Conservation (phyloP, 768 basidiomycete genomes). For the Crassisporium funariophilum region DNA sequence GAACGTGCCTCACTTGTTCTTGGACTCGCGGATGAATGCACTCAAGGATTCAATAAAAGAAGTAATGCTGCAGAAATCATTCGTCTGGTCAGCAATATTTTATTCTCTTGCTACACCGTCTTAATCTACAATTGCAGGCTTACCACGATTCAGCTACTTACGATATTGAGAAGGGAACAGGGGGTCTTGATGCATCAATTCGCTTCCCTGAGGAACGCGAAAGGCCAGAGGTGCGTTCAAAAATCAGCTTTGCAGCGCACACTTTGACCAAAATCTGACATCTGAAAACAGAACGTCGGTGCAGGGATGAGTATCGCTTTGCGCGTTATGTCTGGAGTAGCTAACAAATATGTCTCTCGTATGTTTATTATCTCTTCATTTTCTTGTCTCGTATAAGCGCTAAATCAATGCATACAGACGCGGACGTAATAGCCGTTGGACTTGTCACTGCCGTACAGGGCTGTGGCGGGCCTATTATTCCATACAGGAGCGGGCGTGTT, state of each 20-base stretch:
- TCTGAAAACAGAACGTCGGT: slow-evolving; percentile 47
- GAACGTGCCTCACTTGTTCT: too few species aligned
- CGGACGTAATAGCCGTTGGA: slow-evolving; percentile 43
- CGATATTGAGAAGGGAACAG: slow-evolving; percentile 37
- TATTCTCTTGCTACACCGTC: too few species aligned
- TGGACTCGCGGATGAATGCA: too few species aligned
- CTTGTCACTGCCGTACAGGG: slow-evolving; percentile 34
- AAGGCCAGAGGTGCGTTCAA: slow-evolving; percentile 31
- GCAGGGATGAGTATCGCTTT: slow-evolving; percentile 34
- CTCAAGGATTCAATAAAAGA: too few species aligned
- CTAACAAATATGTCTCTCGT: slow-evolving; percentile 42
- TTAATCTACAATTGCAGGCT: too few species aligned
- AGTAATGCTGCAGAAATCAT: too few species aligned
- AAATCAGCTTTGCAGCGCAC: too few species aligned
- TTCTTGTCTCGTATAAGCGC: neutral
- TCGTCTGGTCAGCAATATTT: too few species aligned
- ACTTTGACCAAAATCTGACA: too few species aligned
- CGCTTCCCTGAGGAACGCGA: slow-evolving; percentile 41
- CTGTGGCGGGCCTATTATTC: slow-evolving; percentile 44
- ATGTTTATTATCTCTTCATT: slow-evolving; percentile 13
- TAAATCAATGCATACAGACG: slow-evolving; percentile 22
- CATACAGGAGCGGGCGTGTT: slow-evolving; percentile 39
- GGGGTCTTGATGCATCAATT: slow-evolving; percentile 45
- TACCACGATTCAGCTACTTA: slow-evolving; percentile 47
- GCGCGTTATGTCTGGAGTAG: slow-evolving; percentile 31